Conservation (phyloP, 805 yeast genomes). For the Yarrowia osloensis region DNA sequence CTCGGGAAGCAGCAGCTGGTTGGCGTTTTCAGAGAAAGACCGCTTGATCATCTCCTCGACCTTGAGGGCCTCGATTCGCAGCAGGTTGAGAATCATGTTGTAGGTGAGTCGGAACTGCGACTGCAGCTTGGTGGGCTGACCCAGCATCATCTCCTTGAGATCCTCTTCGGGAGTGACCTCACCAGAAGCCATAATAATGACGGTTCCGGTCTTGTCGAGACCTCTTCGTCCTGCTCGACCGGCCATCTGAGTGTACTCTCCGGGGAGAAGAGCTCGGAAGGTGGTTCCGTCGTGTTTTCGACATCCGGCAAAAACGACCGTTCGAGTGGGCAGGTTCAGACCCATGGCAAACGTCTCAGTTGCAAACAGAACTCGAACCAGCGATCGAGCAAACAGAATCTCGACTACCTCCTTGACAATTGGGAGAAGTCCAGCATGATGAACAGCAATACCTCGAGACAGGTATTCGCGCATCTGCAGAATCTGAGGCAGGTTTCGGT, state of each 20-base stretch:
- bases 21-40: conserved; percentile 87
- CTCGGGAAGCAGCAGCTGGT: conserved; percentile 83
- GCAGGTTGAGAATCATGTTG: conserved; percentile 87
- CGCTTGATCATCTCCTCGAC: conserved; percentile 99
- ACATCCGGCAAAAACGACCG: conserved; percentile 84
- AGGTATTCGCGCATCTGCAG: conserved; percentile 76
- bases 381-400: conserved; percentile 80
- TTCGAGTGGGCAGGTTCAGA: conserved; percentile 90
- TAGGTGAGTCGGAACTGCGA: conserved; percentile 94
- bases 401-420: conserved; percentile 93
- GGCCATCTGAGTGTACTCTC: conserved; percentile 98
- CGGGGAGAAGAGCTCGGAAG: conserved; percentile 82
- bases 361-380: conserved; percentile 89
- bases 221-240: conserved; percentile 99
- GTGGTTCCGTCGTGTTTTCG: conserved; percentile 89
- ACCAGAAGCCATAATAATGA: conserved; percentile 73
- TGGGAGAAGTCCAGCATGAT: conserved; percentile 91
- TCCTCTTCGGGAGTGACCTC: conserved; percentile 45
- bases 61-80: conserved; percentile 88
- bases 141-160: conserved; percentile 80
- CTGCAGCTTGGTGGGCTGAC: conserved; percentile 83
- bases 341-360: conserved; percentile 99
- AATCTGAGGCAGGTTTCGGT: conserved; percentile 91
- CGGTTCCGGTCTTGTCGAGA: conserved; percentile 89
- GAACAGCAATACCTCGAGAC: conserved; percentile 91